Conservation (phyloP, 495 filamentous ascomycete genomes). For the Penicilliopsis zonata region DNA sequence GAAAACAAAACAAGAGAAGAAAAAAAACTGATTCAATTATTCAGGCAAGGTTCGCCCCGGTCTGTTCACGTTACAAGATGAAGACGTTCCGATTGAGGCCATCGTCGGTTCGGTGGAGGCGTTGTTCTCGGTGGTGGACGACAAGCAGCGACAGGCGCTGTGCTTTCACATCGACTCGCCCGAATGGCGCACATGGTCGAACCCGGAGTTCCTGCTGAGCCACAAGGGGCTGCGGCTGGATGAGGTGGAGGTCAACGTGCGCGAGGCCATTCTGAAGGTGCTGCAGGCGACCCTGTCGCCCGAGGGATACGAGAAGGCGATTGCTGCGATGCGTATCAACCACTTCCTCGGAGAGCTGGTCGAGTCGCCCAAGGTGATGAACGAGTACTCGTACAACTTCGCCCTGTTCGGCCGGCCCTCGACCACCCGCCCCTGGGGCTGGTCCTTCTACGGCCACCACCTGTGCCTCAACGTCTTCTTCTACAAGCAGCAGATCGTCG, state of each 20-base stretch:
- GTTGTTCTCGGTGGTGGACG: conserved; percentile 30
- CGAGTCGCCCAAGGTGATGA: conserved; percentile 47
- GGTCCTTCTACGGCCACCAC: conserved; percentile 66
- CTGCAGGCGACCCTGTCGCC: conserved; percentile 44
- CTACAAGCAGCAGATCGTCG: conserved; percentile 44
- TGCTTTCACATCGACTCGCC: conserved; percentile 53
- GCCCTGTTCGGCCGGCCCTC: conserved; percentile 47
- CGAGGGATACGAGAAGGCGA: conserved; percentile 59
- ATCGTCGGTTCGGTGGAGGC: conserved; percentile 38
- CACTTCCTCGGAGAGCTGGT: conserved; percentile 64
- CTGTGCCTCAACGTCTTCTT: conserved; percentile 59
- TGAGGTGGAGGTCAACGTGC: conserved; percentile 29
- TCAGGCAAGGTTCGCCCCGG: conserved; percentile 41
- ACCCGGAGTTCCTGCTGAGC: conserved; percentile 55
- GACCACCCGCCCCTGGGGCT: conserved; percentile 49
- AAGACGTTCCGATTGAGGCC: conserved; percentile 41
- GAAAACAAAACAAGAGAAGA: too few relatives aligned
- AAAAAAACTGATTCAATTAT: too few relatives aligned
- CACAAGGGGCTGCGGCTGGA: conserved; percentile 57
- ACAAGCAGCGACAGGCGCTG: conserved; percentile 33
- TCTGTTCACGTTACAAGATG: conserved; percentile 49
- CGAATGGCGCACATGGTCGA: conserved; percentile 66
- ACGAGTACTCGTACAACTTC: conserved; percentile 67
- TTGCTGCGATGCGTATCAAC: conserved; percentile 63
- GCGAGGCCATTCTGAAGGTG: conserved; percentile 38